These are phyloP conservation scores for Diplodia scrobiculata DNA, from an alignment of 2,329 filamentous ascomycete species.

Conservation along the genomic window DNA sequence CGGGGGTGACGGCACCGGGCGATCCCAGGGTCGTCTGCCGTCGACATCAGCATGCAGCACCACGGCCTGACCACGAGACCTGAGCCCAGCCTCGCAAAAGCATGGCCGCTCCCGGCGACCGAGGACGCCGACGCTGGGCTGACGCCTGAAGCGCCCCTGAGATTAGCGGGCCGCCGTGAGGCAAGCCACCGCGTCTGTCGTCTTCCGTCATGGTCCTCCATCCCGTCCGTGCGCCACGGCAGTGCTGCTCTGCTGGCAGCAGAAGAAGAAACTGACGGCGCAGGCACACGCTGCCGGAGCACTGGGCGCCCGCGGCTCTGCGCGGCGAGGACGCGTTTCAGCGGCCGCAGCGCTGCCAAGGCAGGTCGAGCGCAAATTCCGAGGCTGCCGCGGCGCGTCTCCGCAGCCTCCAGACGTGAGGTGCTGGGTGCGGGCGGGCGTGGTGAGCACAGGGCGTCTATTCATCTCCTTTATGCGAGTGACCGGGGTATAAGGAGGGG, in stretches of 20 bases:
- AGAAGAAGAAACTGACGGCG: constrained; percentile 6
- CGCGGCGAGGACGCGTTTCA: constrained; percentile 11
- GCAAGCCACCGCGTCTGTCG: constrained; percentile 14
- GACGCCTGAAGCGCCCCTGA: constrained; percentile 25
- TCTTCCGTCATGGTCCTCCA: constrained; percentile 19
- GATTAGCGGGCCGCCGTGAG: constrained; percentile 22
- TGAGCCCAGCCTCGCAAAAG: constrained; percentile 22
- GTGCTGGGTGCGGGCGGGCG: constrained; percentile 4
- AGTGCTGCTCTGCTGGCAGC: neutral
- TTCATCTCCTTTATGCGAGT: constrained; percentile 25
- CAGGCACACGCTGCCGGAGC: neutral
- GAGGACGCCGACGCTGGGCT: constrained; percentile 13
- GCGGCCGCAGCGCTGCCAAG: constrained; percentile 3
- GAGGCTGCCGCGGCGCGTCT: constrained; percentile 15
- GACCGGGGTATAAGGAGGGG: constrained; percentile 16
- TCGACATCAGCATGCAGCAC: constrained; percentile 8
- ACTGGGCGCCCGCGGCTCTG: constrained; percentile 9
- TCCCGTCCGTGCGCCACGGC: constrained; percentile 4
- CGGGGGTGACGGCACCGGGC: constrained; percentile 1
- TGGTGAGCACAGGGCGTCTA: constrained; percentile 10
- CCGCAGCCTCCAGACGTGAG: neutral
- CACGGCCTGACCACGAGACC: constrained; percentile 18
- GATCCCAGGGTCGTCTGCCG: constrained; percentile 7
- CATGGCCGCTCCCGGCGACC: constrained; percentile 9
- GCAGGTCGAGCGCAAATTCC: constrained; percentile 6